These are phyloP conservation scores for Penicillium macrosclerotiorum DNA, from an alignment of 495 filamentous ascomycete species.

Conservation along the genomic window DNA sequence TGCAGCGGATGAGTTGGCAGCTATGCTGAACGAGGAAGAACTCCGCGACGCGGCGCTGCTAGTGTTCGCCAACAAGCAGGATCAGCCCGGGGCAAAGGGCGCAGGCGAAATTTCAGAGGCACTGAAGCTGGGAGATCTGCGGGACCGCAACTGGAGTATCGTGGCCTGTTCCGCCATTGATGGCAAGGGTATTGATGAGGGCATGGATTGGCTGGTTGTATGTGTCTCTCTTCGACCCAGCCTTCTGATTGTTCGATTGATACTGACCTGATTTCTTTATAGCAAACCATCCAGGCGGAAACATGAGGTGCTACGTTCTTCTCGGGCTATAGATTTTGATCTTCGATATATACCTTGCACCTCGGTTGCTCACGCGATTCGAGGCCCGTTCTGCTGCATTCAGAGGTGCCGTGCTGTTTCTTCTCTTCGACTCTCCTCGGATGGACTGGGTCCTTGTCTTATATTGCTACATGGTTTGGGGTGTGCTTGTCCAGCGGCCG, in stretches of 20 bases:
- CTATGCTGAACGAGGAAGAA: conserved; percentile 97
- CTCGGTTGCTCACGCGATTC: conserved; percentile 13
- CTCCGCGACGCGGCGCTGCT: conserved; percentile 86
- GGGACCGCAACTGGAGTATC: conserved; percentile 98
- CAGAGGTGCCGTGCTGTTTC: conserved; percentile 17
- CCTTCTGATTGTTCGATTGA: neutral
- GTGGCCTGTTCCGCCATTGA: conserved; percentile 96
- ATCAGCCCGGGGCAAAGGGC: conserved; percentile 95
- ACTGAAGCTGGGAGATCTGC: conserved; percentile 79
- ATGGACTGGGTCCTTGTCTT: conserved; percentile 34
- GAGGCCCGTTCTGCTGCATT: conserved; percentile 22
- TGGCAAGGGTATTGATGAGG: conserved; percentile 88
- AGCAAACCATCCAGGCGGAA: conserved; percentile 51
- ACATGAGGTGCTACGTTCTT: conserved; percentile 40
- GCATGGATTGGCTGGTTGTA: conserved; percentile 99
- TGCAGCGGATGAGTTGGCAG: conserved; percentile 85
- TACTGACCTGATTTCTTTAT: conserved; percentile 11
- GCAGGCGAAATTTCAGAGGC: conserved; percentile 96
- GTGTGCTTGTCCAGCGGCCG: conserved; percentile 20
- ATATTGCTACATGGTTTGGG: conserved; percentile 37
- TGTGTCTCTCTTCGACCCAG: conserved; percentile 35
- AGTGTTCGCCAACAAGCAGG: conserved; percentile 98
- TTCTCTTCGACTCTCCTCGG: conserved; percentile 26
- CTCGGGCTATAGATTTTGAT: conserved; percentile 36
- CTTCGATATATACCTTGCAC: conserved; percentile 36